Conservation (phyloP, 1,284 basidiomycete species). For the Sparassis latifolia region DNA sequence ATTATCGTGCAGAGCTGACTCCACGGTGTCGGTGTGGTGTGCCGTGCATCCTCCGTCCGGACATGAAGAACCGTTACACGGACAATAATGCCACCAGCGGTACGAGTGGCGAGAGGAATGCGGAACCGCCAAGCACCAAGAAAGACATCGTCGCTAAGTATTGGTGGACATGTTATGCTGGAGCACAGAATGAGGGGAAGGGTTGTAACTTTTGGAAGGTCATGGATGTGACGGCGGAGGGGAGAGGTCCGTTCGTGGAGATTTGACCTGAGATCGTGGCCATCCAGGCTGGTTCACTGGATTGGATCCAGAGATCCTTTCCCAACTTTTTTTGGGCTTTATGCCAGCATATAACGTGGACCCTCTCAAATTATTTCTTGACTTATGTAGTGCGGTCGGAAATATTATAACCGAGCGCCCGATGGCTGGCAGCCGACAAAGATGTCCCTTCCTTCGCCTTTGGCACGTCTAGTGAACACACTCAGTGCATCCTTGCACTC, state of each 20-base stretch:
- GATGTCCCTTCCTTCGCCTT: no score
- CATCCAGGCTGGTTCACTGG: no score
- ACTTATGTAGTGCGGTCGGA: no score
- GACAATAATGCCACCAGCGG: conserved; percentile 1
- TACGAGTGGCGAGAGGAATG: conserved; percentile 5
- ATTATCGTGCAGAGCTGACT: conserved; percentile 67
- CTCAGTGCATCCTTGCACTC: not conserved
- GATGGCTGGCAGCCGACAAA: no score
- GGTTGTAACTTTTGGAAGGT: conserved; percentile 79
- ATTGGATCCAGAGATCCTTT: not conserved
- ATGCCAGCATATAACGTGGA: no score
- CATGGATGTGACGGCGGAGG: conserved; percentile 72
- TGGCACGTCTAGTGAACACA: no score
- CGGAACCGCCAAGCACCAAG: conserved; percentile 7
- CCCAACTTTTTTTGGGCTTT: not conserved
- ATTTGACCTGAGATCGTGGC: not conserved
- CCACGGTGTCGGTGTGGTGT: conserved; percentile 77
- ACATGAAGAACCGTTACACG: conserved; percentile 61
- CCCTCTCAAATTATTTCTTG: no score
- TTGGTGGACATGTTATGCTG: conserved; percentile 86
- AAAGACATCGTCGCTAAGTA: conserved; percentile 51
- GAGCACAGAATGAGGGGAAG: conserved; percentile 78
- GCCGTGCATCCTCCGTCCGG: conserved; percentile 70
- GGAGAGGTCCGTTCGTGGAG: conserved; percentile 46
- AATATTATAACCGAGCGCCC: no score